Evolutionary conservation across 345 rosid species (phyloP).

Genomic region (Viola odorata): DNA sequence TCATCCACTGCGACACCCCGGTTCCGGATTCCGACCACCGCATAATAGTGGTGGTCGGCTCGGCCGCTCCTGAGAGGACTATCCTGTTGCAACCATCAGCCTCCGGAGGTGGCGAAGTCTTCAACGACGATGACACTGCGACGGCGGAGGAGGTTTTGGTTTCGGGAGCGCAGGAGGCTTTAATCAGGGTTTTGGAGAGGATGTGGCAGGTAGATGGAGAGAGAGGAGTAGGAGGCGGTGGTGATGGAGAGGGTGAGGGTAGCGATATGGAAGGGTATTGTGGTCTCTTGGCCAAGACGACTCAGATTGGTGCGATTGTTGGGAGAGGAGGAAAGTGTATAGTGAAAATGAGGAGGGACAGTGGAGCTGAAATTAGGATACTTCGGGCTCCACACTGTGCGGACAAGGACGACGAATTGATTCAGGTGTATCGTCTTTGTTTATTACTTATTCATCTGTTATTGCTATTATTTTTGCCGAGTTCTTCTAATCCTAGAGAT

Average conservation of each 20-base stretch:
- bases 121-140: not conserved
- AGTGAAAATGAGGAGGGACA: conserved; percentile 37
- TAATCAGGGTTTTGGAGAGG: conserved; percentile 55
- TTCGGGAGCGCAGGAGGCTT: conserved; percentile 52
- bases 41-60: conserved; percentile 9
- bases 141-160: conserved; percentile 20
- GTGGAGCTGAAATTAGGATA: conserved; percentile 50
- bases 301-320: conserved; percentile 47
- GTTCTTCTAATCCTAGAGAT: too few relatives aligned
- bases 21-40: conserved; percentile 14
- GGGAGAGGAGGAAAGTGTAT: conserved; percentile 46
- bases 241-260: conserved; percentile 3
- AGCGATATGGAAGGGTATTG: conserved; percentile 38
- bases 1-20: conserved; percentile 1
- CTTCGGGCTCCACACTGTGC: conserved; percentile 55
- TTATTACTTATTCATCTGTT: not conserved
- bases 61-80: conserved; percentile 6
- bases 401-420: conserved; percentile 36
- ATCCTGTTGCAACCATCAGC: not conserved
- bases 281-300: conserved; percentile 46
- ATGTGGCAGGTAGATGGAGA: conserved; percentile 44
- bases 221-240: conserved; percentile 20
- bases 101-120: not conserved
- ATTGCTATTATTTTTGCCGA: not conserved
- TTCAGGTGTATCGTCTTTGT: conserved; percentile 40